Conservation (phyloP, 2,329 filamentous ascomycete species). For the Neofusicoccum sp. region DNA sequence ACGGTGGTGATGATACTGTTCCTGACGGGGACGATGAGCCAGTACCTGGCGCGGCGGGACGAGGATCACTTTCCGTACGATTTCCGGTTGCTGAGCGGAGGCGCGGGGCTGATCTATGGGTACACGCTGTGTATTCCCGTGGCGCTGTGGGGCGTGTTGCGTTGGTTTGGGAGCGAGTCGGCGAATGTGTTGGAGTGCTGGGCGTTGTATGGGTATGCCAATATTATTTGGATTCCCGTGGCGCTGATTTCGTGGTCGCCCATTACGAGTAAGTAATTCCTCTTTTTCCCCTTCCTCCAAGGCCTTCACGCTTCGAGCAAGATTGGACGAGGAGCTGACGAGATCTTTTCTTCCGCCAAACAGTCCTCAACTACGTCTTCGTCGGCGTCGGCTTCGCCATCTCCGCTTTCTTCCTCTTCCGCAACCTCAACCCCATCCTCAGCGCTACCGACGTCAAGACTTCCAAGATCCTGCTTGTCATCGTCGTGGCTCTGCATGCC, state of each 20-base stretch:
- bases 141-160: conserved; percentile 81
- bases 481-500: conserved; percentile 83
- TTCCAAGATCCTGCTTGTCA: conserved; percentile 81
- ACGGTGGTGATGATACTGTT: conserved; percentile 96
- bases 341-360: conserved; percentile 27
- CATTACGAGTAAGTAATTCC: conserved; percentile 58
- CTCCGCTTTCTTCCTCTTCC: conserved; percentile 42
- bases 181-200: conserved; percentile 94
- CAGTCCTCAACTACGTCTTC: conserved; percentile 86
- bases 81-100: conserved; percentile 82
- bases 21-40: conserved; percentile 89
- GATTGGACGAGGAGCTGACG: not conserved
- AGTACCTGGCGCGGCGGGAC: conserved; percentile 74
- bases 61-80: conserved; percentile 83
- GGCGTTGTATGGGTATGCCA: conserved; percentile 93
- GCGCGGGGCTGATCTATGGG: conserved; percentile 90
- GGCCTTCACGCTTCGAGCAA: not conserved
- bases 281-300: not conserved
- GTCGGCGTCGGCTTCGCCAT: conserved; percentile 65
- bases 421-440: conserved; percentile 69
- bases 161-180: conserved; percentile 93
- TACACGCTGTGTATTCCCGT: conserved; percentile 84
- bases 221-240: conserved; percentile 96
- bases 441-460: conserved; percentile 91
- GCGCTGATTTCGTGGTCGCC: conserved; percentile 90